These are phyloP conservation scores for Jackrogersella multiformis DNA, from an alignment of 495 filamentous ascomycete genomes.

Conservation along the genomic window DNA sequence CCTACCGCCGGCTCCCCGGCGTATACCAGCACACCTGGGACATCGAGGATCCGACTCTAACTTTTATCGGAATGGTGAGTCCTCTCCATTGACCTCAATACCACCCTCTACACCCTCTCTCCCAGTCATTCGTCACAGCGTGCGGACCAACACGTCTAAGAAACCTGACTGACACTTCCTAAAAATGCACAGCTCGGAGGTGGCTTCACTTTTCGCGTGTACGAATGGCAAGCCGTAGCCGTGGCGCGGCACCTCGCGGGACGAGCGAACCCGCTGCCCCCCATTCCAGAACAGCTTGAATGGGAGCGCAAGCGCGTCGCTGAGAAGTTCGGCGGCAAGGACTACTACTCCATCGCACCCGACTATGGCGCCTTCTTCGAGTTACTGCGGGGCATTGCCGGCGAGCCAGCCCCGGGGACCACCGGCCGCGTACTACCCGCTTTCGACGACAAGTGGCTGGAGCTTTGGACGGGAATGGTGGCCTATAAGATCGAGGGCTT, in stretches of 20 bases:
- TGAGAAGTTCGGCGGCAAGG: slow-evolving; percentile 44
- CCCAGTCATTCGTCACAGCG: not conserved
- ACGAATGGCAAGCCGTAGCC: slow-evolving; percentile 69
- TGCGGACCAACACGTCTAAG: not conserved
- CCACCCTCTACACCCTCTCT: not conserved
- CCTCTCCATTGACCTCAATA: too few relatives aligned
- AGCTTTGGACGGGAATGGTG: slow-evolving; percentile 50
- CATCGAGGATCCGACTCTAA: slow-evolving; percentile 55
- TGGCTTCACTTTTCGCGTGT: slow-evolving; percentile 67
- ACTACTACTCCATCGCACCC: slow-evolving; percentile 50
- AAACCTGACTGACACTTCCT: not conserved
- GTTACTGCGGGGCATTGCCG: slow-evolving; percentile 44
- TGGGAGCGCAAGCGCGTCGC: slow-evolving; percentile 52
- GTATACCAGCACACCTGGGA: slow-evolving; percentile 68
- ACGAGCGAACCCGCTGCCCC: slow-evolving; percentile 45
- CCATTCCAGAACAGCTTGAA: slow-evolving; percentile 49
- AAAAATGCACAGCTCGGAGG: slow-evolving; percentile 53
- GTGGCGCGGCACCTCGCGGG: slow-evolving; percentile 65
- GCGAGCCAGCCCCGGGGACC: slow-evolving; percentile 48
- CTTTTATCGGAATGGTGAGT: slow-evolving; percentile 52
- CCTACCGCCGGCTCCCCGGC: slow-evolving; percentile 58
- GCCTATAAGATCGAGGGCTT: slow-evolving; percentile 43
- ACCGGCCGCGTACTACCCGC: slow-evolving; percentile 49
- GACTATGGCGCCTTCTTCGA: slow-evolving; percentile 48
- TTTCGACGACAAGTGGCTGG: slow-evolving; percentile 53